Percentiles rank a stretch among this genome's conserved stretches.
These are phyloP conservation scores for Globisporangium nodosum DNA, from an alignment of 352 stramenopile genomes.

Conservation along the genomic window DNA sequence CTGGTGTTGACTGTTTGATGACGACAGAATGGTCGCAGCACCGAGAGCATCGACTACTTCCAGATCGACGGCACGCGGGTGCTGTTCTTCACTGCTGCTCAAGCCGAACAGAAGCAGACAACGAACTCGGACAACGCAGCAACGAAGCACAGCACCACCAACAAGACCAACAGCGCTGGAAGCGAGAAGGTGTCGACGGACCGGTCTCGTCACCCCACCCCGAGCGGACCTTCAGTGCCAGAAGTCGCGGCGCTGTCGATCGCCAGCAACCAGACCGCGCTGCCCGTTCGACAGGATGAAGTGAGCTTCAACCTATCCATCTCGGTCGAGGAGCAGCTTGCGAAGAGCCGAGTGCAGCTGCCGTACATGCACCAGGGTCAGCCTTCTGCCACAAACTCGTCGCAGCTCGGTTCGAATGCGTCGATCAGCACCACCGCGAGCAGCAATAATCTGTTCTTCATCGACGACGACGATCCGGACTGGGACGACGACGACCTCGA, in stretches of 20 bases:
- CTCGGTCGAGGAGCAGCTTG: constrained; percentile 41
- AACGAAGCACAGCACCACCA: too few relatives aligned
- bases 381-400: not conserved
- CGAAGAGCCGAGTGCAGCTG: constrained; percentile 59
- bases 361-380: constrained; percentile 64
- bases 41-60: constrained; percentile 66
- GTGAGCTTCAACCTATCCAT: constrained; percentile 75
- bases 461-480: constrained; percentile 77
- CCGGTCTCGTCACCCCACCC: not conserved
- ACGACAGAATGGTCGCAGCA: constrained; percentile 55
- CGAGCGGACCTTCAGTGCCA: not conserved
- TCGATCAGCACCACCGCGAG: constrained; percentile 1
- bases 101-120: constrained; percentile 1
- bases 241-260: not conserved
- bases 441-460: constrained; percentile 56
- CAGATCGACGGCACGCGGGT: constrained; percentile 22
- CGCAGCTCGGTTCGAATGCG: not conserved
- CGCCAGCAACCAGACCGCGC: constrained; percentile 11
- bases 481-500: constrained; percentile 64
- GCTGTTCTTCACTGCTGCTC: constrained; percentile 16
- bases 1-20: not conserved
- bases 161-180: not conserved
- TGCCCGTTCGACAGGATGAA: constrained; percentile 48
- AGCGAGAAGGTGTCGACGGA: not conserved
- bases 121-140: too few relatives aligned